Percentiles rank a stretch among this genome's conserved stretches.
These are phyloP conservation scores for Boletellus deceptivus DNA, from an alignment of 1,284 basidiomycete species.

Conservation along the genomic window DNA sequence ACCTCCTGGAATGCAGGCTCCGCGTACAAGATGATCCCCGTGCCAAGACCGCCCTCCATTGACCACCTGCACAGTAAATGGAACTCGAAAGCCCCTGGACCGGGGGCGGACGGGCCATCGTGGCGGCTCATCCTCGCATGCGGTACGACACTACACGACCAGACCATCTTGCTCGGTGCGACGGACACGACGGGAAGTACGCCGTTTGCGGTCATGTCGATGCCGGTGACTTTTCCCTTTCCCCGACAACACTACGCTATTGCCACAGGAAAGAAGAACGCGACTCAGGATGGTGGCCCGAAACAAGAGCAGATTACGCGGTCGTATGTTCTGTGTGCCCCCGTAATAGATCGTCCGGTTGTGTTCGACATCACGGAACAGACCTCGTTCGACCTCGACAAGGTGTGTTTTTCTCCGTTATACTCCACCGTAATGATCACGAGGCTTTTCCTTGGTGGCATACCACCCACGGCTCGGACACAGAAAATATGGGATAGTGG, in stretches of 20 bases:
- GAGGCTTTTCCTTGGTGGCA: background rate
- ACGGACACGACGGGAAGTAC: conserved; percentile 33
- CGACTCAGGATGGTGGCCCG: conserved; percentile 7
- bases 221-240: conserved; percentile 54
- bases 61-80: conserved; percentile 27
- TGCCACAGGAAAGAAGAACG: conserved; percentile 6
- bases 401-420: conserved; percentile 49
- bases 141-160: conserved; percentile 19
- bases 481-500: conserved; percentile 96
- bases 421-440: too few species aligned
- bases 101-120: conserved; percentile 42
- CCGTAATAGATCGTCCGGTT: conserved; percentile 23
- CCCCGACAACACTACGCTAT: conserved; percentile 15
- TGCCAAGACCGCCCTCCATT: conserved; percentile 53
- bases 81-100: conserved; percentile 6
- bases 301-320: conserved; percentile 76
- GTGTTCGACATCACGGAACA: conserved; percentile 66
- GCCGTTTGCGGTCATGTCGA: conserved; percentile 62
- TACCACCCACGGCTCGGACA: conserved; percentile 16
- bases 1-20: conserved; percentile 66
- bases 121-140: conserved; percentile 66
- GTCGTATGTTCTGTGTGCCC: conserved; percentile 37
- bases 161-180: conserved; percentile 37
- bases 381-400: conserved; percentile 86
- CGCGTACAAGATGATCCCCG: conserved; percentile 69